Evolutionary conservation across 441 rosid species (phyloP).

Genomic region (Corymbia citriodora): DNA sequence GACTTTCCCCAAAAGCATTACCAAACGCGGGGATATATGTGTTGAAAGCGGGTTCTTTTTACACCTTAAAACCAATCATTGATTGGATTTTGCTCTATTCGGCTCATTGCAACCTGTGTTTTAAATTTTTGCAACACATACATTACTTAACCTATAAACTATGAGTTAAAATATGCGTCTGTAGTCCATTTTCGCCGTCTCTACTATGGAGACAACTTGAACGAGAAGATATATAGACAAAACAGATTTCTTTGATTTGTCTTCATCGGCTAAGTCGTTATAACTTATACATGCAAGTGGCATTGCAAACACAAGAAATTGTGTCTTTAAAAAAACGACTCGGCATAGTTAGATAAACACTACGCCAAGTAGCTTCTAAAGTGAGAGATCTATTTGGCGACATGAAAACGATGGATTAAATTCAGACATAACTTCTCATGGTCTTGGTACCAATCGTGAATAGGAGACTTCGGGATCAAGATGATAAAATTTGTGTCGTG

Average conservation of each 20-base stretch:
- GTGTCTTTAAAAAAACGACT: neutral
- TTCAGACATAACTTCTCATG: neutral
- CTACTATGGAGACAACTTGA: neutral
- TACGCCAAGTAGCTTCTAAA: neutral
- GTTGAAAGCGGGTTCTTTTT: neutral
- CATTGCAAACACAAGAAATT: neutral
- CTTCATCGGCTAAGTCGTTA: neutral
- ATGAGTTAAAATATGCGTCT: no score
- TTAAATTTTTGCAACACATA: no score
- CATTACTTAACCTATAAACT: neutral
- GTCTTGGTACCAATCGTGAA: neutral
- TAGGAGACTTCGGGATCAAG: neutral
- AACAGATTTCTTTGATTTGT: neutral
- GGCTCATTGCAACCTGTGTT: neutral
- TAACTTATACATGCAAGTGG: neutral
- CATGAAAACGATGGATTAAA: neutral
- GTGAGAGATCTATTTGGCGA: neutral
- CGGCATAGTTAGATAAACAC: neutral
- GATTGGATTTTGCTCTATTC: no score
- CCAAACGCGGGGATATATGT: neutral
- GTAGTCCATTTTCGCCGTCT: neutral
- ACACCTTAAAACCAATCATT: no score
- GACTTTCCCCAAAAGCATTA: neutral
- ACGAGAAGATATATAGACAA: neutral
- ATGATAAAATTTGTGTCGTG: neutral